Conservation (phyloP, 2,329 filamentous ascomycete genomes). For the Alternaria burnsii region DNA sequence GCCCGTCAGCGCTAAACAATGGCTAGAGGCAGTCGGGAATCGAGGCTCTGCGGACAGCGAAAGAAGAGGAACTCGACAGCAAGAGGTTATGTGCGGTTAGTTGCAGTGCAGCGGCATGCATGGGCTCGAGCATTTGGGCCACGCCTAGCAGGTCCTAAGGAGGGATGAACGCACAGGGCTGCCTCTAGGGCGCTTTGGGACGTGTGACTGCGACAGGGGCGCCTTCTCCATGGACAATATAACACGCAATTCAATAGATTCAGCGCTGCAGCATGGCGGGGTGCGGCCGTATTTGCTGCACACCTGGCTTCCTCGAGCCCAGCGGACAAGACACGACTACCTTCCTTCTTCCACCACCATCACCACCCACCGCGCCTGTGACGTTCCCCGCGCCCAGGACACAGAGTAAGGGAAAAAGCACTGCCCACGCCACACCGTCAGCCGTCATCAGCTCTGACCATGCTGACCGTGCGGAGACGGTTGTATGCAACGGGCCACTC, state of each 20-base stretch:
- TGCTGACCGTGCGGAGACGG: conserved; percentile 12
- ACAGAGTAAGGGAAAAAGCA: conserved; percentile 23
- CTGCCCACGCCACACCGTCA: conserved; percentile 18
- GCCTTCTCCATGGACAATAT: conserved; percentile 21
- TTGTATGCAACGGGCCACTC: conserved; percentile 11
- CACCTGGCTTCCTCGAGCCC: background rate
- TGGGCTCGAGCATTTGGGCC: conserved; percentile 14
- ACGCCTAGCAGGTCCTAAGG: conserved; percentile 16
- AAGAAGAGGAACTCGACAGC: conserved; percentile 8
- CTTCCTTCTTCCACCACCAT: background rate
- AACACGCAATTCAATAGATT: conserved; percentile 9
- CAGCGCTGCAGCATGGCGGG: conserved; percentile 5
- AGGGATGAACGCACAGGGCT: conserved; percentile 28
- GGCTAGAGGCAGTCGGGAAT: conserved; percentile 10
- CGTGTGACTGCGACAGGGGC: conserved; percentile 22
- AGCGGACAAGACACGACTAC: background rate
- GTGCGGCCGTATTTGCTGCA: background rate
- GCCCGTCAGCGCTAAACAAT: conserved; percentile 14
- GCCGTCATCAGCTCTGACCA: conserved; percentile 16
- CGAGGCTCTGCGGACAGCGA: conserved; percentile 9
- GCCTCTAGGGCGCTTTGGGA: conserved; percentile 23
- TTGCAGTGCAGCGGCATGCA: conserved; percentile 8
- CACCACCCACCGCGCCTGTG: background rate
- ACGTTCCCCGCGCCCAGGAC: conserved; percentile 8
- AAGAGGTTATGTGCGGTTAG: conserved; percentile 11